Base-by-base conservation (phyloP, 805 yeast genomes). In the Citeromyces nyonsensis region DNA sequence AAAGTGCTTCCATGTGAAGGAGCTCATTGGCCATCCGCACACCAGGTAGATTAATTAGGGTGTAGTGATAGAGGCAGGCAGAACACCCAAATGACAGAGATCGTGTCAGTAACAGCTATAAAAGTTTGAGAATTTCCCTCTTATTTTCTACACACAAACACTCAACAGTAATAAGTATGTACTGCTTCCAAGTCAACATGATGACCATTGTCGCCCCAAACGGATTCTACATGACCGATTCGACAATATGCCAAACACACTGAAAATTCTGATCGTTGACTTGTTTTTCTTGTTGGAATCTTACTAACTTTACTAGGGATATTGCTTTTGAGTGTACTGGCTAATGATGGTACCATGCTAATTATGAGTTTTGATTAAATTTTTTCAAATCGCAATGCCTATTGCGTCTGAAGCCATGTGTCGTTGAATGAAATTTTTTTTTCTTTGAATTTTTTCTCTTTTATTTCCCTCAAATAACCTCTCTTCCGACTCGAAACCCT, bases 221-320 rank as follows among this genome's bases (percentile, higher is more conserved):
- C 79, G 75, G 78, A 71, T 65, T 59, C 47, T 63, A 65, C 45
- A 67, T 72, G 78, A 70, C 59, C 73, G 79, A 73, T 59, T 71
- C 79, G 79, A 71, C 67, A 44, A 41, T 44, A 51, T 44, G 73
- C 74, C 75, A 70, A 69, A 66, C 72, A 66, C 70, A 58, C 59
- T 69, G 77, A 68, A 69, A 69, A 67, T 67, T 70, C 78, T 71
- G 77, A 71, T 22, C 22, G n/a, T 22, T 29, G 29, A 29, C 28
- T 27, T n/a, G n/a, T n/a, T n/a, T n/a, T 26, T 11, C 18, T 13
- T 12, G 14, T 13, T 15, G 24, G 24, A 26, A 29, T 14, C 11
- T 13, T 7, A 26, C 11, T 11, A n/a, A 15, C 26, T 15, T 22
- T 11, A 24, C 25, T n/a, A n/a, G 25, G 28, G 12, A 12, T n/a